These are phyloP conservation scores for Salix brachista DNA, from an alignment of 345 rosid genomes.

Conservation along the genomic window DNA sequence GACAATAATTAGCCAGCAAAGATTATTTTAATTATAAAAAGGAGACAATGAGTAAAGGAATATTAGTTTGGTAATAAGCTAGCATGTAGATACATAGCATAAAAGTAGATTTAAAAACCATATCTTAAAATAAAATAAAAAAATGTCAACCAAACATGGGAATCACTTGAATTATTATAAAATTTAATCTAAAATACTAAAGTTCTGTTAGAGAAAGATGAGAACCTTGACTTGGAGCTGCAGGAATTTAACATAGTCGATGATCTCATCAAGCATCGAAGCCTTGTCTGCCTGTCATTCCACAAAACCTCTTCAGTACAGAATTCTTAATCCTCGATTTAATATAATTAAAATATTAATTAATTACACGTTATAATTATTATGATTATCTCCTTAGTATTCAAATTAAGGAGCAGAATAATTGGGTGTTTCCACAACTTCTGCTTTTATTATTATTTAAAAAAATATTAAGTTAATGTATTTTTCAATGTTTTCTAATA, in stretches of 20 bases:
- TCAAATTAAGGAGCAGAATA: neutral
- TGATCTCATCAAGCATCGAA: conserved; percentile 98
- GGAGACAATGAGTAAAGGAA: neutral
- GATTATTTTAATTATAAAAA: neutral
- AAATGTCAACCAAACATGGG: neutral
- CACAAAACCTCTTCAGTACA: conserved; percentile 10
- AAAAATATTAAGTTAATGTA: too few relatives aligned
- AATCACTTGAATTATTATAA: neutral
- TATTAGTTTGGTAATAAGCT: neutral
- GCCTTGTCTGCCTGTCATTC: conserved; percentile 96
- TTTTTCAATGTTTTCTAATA: too few relatives aligned
- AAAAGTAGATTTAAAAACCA: neutral
- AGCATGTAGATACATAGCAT: neutral
- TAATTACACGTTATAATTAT: neutral
- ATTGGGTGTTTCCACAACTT: too few relatives aligned
- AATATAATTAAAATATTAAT: neutral
- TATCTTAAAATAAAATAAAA: neutral
- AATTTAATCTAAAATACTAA: neutral
- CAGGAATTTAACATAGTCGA: conserved; percentile 96
- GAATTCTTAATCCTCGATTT: neutral
- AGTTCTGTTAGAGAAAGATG: neutral
- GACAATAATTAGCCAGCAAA: neutral
- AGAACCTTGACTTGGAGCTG: conserved; percentile 98
- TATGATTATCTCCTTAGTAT: neutral
- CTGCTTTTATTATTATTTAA: too few relatives aligned